Evolutionary conservation across 2,329 filamentous ascomycete species (phyloP).

Genomic region (Colletotrichum karsti): DNA sequence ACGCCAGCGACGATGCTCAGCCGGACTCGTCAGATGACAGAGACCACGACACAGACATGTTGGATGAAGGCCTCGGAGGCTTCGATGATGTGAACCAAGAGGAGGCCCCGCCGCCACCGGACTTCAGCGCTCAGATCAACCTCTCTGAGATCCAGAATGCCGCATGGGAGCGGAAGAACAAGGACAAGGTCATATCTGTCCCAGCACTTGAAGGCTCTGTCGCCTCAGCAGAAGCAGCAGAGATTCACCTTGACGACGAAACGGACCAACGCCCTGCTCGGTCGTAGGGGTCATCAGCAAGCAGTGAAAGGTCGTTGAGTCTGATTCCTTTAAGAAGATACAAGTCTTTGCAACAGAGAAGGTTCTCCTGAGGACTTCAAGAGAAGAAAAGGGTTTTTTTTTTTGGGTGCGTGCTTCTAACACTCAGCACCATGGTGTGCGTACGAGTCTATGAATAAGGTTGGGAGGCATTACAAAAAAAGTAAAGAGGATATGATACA

Average conservation of each 20-base stretch:
- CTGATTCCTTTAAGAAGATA: not conserved
- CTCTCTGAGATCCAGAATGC: conserved; percentile 41
- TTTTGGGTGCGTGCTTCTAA: not conserved
- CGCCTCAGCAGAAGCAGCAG: conserved; percentile 55
- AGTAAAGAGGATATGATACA: conserved; percentile 25
- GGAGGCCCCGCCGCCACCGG: conserved; percentile 34
- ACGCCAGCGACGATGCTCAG: conserved; percentile 53
- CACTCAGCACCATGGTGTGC: not conserved
- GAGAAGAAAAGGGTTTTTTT: not conserved
- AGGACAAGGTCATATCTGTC: conserved; percentile 47
- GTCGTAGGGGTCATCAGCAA: not conserved
- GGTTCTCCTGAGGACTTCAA: not conserved
- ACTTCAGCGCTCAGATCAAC: conserved; percentile 29
- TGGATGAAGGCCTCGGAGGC: conserved; percentile 26
- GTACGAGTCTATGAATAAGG: not conserved
- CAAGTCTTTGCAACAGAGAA: not conserved
- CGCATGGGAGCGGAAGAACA: conserved; percentile 43
- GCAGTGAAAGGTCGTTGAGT: not conserved
- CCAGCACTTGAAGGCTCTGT: conserved; percentile 43
- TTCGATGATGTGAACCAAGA: conserved; percentile 3
- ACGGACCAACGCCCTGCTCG: conserved; percentile 31
- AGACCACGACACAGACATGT: conserved; percentile 35
- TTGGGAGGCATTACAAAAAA: conserved; percentile 22
- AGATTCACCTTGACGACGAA: conserved; percentile 58
- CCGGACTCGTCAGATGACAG: conserved; percentile 45